A percentile compares a stretch with the other conserved stretches of the same genome.
phyloP scores from a whole-genome alignment of 495 filamentous ascomycete genomes.

The Chlorociboria aeruginascens region DNA sequence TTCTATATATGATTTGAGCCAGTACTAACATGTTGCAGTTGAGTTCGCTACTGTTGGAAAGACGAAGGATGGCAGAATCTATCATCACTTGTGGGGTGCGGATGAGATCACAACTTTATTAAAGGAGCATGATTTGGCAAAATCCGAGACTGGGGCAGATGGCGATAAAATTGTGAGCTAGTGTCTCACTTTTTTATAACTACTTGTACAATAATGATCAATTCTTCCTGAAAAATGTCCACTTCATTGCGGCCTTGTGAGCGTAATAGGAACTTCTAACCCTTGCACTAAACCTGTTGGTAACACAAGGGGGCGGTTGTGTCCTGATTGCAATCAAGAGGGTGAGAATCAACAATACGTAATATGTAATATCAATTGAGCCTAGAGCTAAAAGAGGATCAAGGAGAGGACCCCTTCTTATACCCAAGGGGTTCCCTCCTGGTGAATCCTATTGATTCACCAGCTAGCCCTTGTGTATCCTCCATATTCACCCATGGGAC shows the following conservation, averaged over 20 bases:
- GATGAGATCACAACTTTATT: slow-evolving; percentile 92
- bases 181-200: background rate
- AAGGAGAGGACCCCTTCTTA: too few species aligned
- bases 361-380: too few species aligned
- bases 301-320: too few species aligned
- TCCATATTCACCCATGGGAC: too few species aligned
- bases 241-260: background rate
- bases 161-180: slow-evolving; percentile 20
- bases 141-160: slow-evolving; percentile 63
- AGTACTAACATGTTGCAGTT: slow-evolving; percentile 41
- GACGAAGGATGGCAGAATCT: slow-evolving; percentile 88
- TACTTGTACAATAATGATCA: too few species aligned
- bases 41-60: slow-evolving; percentile 98
- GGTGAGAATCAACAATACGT: too few species aligned
- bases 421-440: too few species aligned
- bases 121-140: slow-evolving; percentile 90
- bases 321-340: too few species aligned
- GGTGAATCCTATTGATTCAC: too few species aligned
- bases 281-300: too few species aligned
- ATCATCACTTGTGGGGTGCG: slow-evolving; percentile 94
- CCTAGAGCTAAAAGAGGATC: too few species aligned
- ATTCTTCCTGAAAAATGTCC: background rate
- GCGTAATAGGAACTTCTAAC: background rate
- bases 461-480: too few species aligned
- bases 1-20: background rate